Percentiles rank a stretch among this genome's conserved stretches.
Conservation (phyloP, 176 grass and related monocot species). For the Oryza glaberrima region DNA sequence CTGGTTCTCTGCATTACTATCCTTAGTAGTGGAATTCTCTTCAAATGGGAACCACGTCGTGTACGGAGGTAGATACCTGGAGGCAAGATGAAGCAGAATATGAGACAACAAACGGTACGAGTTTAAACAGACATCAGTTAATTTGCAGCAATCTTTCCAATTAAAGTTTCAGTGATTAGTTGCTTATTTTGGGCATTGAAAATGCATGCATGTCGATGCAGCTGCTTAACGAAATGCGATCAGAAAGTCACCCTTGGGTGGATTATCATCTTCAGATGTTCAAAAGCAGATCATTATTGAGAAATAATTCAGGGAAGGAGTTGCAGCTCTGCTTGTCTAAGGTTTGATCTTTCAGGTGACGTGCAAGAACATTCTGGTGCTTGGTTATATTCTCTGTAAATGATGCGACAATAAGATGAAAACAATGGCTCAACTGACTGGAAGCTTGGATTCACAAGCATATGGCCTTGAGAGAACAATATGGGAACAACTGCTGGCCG, state of each 20-base stretch:
- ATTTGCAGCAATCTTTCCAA: background rate
- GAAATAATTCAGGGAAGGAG: background rate
- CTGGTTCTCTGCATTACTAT: slow-evolving; percentile 9
- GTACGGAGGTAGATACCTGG: slow-evolving; percentile 72
- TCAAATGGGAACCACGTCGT: slow-evolving; percentile 61
- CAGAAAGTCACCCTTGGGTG: background rate
- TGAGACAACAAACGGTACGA: background rate
- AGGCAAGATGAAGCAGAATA: slow-evolving; percentile 17
- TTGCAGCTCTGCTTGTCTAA: background rate
- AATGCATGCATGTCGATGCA: background rate
- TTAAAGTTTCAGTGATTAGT: background rate
- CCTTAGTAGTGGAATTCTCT: slow-evolving; percentile 28
- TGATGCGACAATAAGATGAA: no score
- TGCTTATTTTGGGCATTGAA: background rate
- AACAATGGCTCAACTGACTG: background rate
- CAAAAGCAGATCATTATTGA: background rate
- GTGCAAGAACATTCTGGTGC: background rate
- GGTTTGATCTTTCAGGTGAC: background rate
- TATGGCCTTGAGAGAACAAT: background rate
- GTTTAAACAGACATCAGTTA: background rate
- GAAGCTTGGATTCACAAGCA: background rate
- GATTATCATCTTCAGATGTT: background rate
- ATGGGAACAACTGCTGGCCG: background rate
- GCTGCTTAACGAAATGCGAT: background rate
- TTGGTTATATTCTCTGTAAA: background rate